phyloP scores from a whole-genome alignment of 768 basidiomycete genomes.

The Auricularia heimuer region DNA sequence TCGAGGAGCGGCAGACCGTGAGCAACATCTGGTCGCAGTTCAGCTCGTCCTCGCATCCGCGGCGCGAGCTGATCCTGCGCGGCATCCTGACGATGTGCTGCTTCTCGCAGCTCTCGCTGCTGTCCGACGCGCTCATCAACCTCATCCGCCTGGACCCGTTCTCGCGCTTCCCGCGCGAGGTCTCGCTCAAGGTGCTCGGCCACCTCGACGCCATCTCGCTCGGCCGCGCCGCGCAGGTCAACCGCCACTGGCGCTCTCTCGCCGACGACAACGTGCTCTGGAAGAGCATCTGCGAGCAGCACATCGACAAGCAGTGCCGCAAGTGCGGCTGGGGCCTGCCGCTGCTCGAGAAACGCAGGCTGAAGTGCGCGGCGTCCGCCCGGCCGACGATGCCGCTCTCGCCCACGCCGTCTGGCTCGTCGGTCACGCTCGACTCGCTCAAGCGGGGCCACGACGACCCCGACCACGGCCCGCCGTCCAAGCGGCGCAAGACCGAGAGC shows the following conservation, averaged over 20 bases:
- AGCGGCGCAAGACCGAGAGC: constrained; percentile 15
- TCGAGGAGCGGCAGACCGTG: constrained; percentile 78
- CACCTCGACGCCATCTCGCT: constrained; percentile 89
- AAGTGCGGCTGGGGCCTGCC: constrained; percentile 98
- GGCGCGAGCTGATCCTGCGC: constrained; percentile 87
- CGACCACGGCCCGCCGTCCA: constrained; percentile 9
- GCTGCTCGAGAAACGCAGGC: constrained; percentile 64
- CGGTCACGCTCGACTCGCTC: constrained; percentile 11
- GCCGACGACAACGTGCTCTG: constrained; percentile 96
- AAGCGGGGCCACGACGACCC: constrained; percentile 8
- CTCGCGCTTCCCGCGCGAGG: constrained; percentile 78
- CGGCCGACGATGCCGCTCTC: constrained; percentile 5
- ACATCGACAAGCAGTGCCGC: constrained; percentile 91
- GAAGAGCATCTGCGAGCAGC: constrained; percentile 95
- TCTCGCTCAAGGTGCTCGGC: constrained; percentile 75
- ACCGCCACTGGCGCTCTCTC: constrained; percentile 69
- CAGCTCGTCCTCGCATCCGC: constrained; percentile 84
- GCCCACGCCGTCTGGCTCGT: constrained; percentile 6
- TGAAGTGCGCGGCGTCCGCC: constrained; percentile 17
- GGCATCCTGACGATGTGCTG: constrained; percentile 99
- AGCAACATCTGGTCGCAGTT: constrained; percentile 95
- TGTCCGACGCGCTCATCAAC: constrained; percentile 82
- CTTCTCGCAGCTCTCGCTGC: constrained; percentile 93
- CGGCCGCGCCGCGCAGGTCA: constrained; percentile 88
- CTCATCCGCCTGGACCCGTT: constrained; percentile 97